phyloP scores from a whole-genome alignment of 148 eudicot genomes.

The Nyssa sinensis region DNA sequence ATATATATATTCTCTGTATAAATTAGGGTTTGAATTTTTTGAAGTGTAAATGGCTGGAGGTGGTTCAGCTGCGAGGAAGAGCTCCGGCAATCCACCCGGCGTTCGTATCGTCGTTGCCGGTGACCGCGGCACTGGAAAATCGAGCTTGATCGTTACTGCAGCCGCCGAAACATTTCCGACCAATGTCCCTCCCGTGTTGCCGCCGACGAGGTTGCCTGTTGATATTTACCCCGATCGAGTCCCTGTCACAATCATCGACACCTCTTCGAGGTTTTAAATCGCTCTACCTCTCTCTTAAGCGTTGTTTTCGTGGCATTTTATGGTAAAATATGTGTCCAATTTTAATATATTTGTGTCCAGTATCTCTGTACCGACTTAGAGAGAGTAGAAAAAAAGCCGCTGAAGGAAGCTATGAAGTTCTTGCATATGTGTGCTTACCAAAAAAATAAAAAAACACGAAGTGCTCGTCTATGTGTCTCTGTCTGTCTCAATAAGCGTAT shows the following conservation, averaged over 20 bases:
- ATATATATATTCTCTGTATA: not conserved
- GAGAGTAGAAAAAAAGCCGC: not conserved
- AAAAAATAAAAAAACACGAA: too few relatives aligned
- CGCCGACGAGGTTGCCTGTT: constrained; percentile 67
- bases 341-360: not conserved
- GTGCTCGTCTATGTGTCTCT: too few relatives aligned
- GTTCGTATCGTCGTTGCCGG: constrained; percentile 91
- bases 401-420: not conserved
- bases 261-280: constrained; percentile 55
- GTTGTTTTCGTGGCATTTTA: not conserved
- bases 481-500: not conserved
- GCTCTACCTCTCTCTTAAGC: not conserved
- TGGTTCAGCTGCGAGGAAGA: constrained; percentile 24
- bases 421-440: too few relatives aligned
- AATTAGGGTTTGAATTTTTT: not conserved
- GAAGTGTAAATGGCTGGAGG: constrained; percentile 39
- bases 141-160: constrained; percentile 82
- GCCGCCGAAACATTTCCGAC: constrained; percentile 67
- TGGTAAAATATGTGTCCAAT: not conserved
- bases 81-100: constrained; percentile 13
- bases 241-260: constrained; percentile 63
- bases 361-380: not conserved
- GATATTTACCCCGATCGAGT: constrained; percentile 74
- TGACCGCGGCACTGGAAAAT: constrained; percentile 75
- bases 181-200: constrained; percentile 59